Evolutionary conservation across 257 asterid genomes (phyloP), one percentile per base, ranked within the genome.

Genomic region (Euphrasia confusa): DNA sequence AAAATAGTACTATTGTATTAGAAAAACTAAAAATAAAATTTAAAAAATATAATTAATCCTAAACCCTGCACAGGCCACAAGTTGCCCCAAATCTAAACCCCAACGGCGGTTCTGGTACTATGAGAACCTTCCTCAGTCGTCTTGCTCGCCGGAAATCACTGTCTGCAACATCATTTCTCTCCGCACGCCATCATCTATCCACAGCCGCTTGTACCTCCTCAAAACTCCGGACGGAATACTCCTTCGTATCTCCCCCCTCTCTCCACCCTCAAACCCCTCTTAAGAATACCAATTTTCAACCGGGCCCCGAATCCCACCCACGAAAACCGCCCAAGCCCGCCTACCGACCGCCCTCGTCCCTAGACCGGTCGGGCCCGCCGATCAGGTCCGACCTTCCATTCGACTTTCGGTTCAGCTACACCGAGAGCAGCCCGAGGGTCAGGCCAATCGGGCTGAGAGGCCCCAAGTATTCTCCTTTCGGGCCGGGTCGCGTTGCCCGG

Each of bases 381-480:
- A 28, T 64, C 18, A 67, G n/a, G 1, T 79, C 95, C 67, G 81
- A 80, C 49, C 81, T 88, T 11, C 99, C 99, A 11, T 92, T 92
- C 64, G 99, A 92, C 26, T 92, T 86, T 74, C 93, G 96, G 67
- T 92, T 92, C 80, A 89, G 97, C 66, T 92, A 92, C 87, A 84
- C 99, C 0, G 97, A 92, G 64, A 83, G 86, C 77, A 92, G 84
- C 71, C 37, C 89, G 0, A 72, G 60, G 35, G 77, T 71, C 10
- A 71, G 97, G 54, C 96, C 99, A 2, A 89, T 86, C 63, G 99
- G 97, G 70, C 89, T 92, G 66, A 81, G 97, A 60, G 96, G 75
- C 71, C 97, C 99, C 13, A 92, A 84, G 75, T 89, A 92, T 77
- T 92, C 97, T 54, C 99, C 99, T 3, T 92, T 89, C 59, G 97